Base-by-base conservation (phyloP, 1,284 basidiomycete genomes). In the Lentinula novae-zelandiae region DNA sequence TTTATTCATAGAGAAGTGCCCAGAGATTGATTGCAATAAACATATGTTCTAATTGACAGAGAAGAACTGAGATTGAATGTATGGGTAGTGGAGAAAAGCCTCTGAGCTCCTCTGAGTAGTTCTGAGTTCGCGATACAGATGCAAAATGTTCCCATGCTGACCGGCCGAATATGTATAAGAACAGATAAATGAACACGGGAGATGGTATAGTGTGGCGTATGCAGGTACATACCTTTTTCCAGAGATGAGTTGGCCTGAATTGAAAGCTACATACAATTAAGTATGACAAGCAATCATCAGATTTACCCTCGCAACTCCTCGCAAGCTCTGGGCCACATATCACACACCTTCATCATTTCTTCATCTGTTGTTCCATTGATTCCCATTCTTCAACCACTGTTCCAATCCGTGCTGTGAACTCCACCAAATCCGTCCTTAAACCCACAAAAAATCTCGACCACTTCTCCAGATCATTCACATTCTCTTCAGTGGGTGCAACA, bases 371-470 rank as follows among this genome's bases (percentile, higher is more conserved):
- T 34, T 38, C 31, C 38, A 13, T 33, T 20, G 38, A 38, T 48
- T 60, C 58, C 58, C 53, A 59, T n/a, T 13, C 38, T 42, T 63
- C 58, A 33, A 60, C 58, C 22, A 63, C 53, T 27, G 50, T 39
- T 33, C 46, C 48, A 15, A 63, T 42, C 53, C 17, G 39, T 20
- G 40, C 15, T 27, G 54, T 48, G 33, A 63, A 63, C 33, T 53
- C 53, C 3, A 60, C 27, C 53, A 63, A 31, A 10, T 63, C 62
- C 42, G 58, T 57, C 22, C 58, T 54, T n/a, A 63, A 20, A 5
- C 58, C 58, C 5, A 15, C 53, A 34, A 52, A 63, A 46, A 63
- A 63, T 50, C 34, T 57, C 3, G 50, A 42, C 58, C 62, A 63
- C 13, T 12, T 60, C 42, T 58, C 54, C 33, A 63, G 17, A n/a